Evolutionary conservation across 768 basidiomycete species (phyloP), one percentile per base, ranked within the genome.

Genomic region (Leucocoprinus birnbaumii): DNA sequence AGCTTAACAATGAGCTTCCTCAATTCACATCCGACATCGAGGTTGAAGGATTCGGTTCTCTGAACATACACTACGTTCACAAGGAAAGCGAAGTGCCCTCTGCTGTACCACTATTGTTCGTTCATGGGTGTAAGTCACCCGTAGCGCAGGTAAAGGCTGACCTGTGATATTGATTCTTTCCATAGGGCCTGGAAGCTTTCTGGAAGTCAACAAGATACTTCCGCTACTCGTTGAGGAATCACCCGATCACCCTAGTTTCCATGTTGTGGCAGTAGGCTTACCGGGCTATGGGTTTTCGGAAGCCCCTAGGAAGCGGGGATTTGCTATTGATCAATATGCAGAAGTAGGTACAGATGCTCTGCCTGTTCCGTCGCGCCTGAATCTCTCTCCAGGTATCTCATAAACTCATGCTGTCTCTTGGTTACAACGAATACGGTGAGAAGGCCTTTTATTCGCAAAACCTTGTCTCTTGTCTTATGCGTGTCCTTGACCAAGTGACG

Each of bases 251-350:
- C 83, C 82, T 1, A 76, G 73, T 26, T 85, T 86, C 61, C 85
- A 87, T 55, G 82, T 87, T 21, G 83, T 88, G 1, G 80, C 79
- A 0, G 58, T 78, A 9, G 80, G 83, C 59, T 59, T 87, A 2
- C 85, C 86, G 10, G 83, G 82, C 0, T 87, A 66, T 66, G 86
- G 83, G 0, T 86, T 86, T 63, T 85, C 85, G 0, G 72, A 80
- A 11, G 79, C 74, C 1, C 76, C 80, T 3, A 73, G 61, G 40
- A 81, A 78, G 60, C 71, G 71, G 58, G 83, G 80, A 1, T 85
- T 85, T 51, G 59, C 56, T 3, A 27, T 66, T 1, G 34, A 62
- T 1, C 80, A 85, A 53, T 82, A 77, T 46, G 83, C 83, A 1
- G 81, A 86, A 68, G 84, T 79, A 40, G 7, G 26, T 24, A 5